Percentiles rank a stretch among this genome's conserved stretches.
Conservation (phyloP, 225 moss, liverwort and hornwort species). For the Polytrichum commune region DNA sequence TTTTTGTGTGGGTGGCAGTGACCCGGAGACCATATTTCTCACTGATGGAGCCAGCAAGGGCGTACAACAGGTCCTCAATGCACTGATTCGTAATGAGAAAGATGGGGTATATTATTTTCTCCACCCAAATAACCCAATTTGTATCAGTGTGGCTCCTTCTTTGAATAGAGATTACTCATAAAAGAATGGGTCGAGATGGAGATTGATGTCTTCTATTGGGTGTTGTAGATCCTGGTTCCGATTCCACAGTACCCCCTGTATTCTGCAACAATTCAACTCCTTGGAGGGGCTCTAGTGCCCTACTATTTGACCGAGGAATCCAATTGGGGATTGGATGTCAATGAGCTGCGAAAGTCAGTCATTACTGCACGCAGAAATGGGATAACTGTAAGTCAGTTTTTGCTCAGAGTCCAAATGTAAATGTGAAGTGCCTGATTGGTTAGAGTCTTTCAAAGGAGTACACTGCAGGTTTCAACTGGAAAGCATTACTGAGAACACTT, state of each 20-base stretch:
- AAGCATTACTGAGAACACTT: too few relatives aligned
- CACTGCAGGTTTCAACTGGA: too few relatives aligned
- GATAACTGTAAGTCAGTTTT: slow-evolving; percentile 29
- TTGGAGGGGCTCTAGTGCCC: slow-evolving; percentile 50
- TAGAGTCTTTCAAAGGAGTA: too few relatives aligned
- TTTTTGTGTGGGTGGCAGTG: slow-evolving; percentile 40
- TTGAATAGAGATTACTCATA: too few relatives aligned
- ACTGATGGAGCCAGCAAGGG: slow-evolving; percentile 98
- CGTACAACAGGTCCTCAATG: slow-evolving; percentile 83
- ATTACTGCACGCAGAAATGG: slow-evolving; percentile 42
- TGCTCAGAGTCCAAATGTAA: too few relatives aligned
- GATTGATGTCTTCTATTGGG: slow-evolving; percentile 22
- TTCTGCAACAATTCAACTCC: slow-evolving; percentile 49
- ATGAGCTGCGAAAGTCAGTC: slow-evolving; percentile 43
- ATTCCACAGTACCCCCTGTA: slow-evolving; percentile 54
- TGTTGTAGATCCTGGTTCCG: slow-evolving; percentile 44
- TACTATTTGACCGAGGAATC: slow-evolving; percentile 47
- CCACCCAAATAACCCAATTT: too few relatives aligned
- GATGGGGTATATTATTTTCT: slow-evolving; percentile 63
- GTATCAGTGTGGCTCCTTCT: too few relatives aligned
- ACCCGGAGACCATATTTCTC: slow-evolving; percentile 82
- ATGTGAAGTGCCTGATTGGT: too few relatives aligned
- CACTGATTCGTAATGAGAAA: slow-evolving; percentile 70
- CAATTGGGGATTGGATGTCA: slow-evolving; percentile 33
- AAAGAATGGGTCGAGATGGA: slow-evolving; percentile 42